Evolutionary conservation across 1,139 yeast genomes (phyloP), one percentile per base, ranked within the genome.

Genomic region (Arxiozyma heterogenica): DNA sequence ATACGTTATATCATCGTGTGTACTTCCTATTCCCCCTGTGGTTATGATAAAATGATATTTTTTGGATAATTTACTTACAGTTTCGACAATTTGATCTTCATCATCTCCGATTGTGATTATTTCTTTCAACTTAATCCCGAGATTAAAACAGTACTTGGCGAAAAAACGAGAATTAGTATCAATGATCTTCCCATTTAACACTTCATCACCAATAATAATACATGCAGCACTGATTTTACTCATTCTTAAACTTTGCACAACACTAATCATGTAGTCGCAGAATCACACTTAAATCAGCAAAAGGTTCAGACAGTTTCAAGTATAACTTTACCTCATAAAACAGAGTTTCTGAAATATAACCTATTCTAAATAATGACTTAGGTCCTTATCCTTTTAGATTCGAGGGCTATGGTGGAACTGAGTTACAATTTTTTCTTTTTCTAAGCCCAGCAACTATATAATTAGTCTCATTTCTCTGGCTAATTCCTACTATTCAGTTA

Each of bases 1-100:
- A 67, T 89, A 88, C 0, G 95, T 87, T 55, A 88, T 84, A 66
- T 88, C 96, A 65, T 88, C 96, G 63, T 88, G 95, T 0, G 96
- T 89, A 3, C 95, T 87, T 0, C 96, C 96, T 58, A 89, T 86
- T 0, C 88, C 76, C 9, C 96, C 96, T 20, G 89, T 80, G 0
- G 96, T 87, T 20, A 87, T 78, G 6, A 88, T 77, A 54, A 88
- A 77, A 63, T 86, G 93, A 61, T 82, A 83, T 49, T 77, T 73
- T 22, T 73, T 65, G 38, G 77, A 70, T 56, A 86, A 71, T 7
- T 75, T 66, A 41, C 69, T 68, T 38, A 86, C 70, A 1, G 84
- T 78, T 15, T 75, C 75, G 1, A 76, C 71, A 51, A 89, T 88
- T 57, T 86, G 94, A 1, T 70, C 65, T 56, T 77, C 78, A 46